Percentiles rank a stretch among this genome's conserved stretches.
These are phyloP conservation scores for Fraxinus pennsylvanica DNA, from an alignment of 257 asterid species.

Conservation along the genomic window DNA sequence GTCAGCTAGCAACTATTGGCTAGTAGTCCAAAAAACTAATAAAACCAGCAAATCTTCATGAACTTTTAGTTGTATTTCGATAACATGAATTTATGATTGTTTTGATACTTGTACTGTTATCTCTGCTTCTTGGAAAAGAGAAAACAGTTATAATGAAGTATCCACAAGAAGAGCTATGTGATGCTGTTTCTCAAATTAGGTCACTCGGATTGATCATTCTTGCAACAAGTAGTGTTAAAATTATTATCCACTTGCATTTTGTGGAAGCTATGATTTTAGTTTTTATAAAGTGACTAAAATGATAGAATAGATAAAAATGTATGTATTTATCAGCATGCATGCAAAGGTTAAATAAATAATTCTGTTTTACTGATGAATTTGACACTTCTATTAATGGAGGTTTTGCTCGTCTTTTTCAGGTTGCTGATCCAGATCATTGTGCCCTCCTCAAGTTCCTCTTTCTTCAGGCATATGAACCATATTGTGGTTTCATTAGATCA, in stretches of 20 bases:
- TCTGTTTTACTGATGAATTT: slow-evolving; percentile 14
- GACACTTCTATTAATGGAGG: slow-evolving; percentile 22
- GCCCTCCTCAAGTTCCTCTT: slow-evolving; percentile 85
- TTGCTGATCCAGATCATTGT: slow-evolving; percentile 80
- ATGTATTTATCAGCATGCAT: slow-evolving; percentile 13
- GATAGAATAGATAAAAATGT: slow-evolving; percentile 8
- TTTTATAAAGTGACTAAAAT: slow-evolving; percentile 9
- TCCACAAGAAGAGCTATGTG: not conserved
- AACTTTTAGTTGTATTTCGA: slow-evolving; percentile 2
- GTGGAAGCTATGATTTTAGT: slow-evolving; percentile 14
- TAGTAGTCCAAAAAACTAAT: slow-evolving; percentile 8
- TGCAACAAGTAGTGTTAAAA: slow-evolving; percentile 23
- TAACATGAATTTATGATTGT: slow-evolving; percentile 13
- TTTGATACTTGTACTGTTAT: slow-evolving; percentile 1
- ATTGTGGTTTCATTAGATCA: slow-evolving; percentile 78
- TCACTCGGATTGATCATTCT: slow-evolving; percentile 10
- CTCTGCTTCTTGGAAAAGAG: slow-evolving; percentile 10
- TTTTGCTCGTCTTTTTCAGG: slow-evolving; percentile 45
- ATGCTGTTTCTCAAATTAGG: not conserved
- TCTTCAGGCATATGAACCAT: slow-evolving; percentile 85
- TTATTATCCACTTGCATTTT: slow-evolving; percentile 12
- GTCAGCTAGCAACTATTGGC: slow-evolving; percentile 13
- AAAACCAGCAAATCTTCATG: slow-evolving; percentile 14
- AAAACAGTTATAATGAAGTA: slow-evolving; percentile 1
- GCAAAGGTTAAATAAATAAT: slow-evolving; percentile 1